phyloP scores from a whole-genome alignment of 2,329 filamentous ascomycete genomes.

The Plenodomus lindquistii region DNA sequence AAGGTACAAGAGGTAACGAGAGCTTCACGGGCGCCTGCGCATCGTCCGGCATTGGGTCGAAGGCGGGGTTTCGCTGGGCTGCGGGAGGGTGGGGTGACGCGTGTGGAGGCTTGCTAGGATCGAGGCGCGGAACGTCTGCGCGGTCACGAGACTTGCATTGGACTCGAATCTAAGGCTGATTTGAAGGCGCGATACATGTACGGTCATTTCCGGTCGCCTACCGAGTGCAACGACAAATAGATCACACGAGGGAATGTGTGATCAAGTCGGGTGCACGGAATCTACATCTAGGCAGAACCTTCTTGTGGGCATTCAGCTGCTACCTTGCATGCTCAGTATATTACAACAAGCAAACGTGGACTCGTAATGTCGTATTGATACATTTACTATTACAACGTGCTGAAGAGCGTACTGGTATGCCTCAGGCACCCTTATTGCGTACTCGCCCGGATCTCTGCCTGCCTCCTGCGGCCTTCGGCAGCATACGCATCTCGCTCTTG shows the following conservation, averaged over 20 bases:
- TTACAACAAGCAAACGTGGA: conserved; percentile 12
- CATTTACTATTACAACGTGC: conserved; percentile 19
- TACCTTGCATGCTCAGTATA: not conserved
- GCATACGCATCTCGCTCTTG: conserved; percentile 37
- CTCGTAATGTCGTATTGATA: conserved; percentile 11
- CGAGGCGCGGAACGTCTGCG: conserved; percentile 19
- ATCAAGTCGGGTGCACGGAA: too few relatives aligned
- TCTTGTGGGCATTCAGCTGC: too few relatives aligned
- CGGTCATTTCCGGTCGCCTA: too few relatives aligned
- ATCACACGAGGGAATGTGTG: too few relatives aligned
- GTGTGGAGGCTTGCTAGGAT: conserved; percentile 13
- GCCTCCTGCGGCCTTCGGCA: conserved; percentile 37
- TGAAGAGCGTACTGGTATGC: conserved; percentile 2
- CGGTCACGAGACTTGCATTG: conserved; percentile 29
- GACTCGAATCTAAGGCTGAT: too few relatives aligned
- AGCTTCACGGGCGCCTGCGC: conserved; percentile 70
- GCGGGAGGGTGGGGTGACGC: conserved; percentile 3
- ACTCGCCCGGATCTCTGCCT: conserved; percentile 41
- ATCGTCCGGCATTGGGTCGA: conserved; percentile 44
- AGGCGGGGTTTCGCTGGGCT: conserved; percentile 17
- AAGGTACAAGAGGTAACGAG: conserved; percentile 70
- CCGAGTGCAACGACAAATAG: too few relatives aligned
- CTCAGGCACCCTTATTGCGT: conserved; percentile 23
- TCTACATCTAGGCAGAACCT: too few relatives aligned
- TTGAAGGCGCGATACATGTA: too few relatives aligned